Conservation (phyloP, 257 asterid genomes). For the Capsicum baccatum region DNA sequence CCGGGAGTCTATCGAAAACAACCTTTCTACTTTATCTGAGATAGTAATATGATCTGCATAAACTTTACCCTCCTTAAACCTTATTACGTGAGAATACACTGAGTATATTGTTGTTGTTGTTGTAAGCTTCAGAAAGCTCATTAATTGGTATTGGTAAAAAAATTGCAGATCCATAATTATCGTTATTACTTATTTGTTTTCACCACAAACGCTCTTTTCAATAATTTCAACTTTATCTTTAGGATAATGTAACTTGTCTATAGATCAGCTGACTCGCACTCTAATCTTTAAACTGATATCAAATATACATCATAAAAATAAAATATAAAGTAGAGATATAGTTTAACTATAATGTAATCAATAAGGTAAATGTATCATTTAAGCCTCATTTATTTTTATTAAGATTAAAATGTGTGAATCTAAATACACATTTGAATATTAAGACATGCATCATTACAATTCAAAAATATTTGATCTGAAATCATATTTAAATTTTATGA, state of each 20-base stretch:
- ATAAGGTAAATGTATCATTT: not conserved
- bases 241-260: no score
- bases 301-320: not conserved
- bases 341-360: not conserved
- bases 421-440: not conserved
- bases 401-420: fast-evolving
- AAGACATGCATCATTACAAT: fast-evolving
- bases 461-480: not conserved
- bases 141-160: no score
- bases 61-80: no score
- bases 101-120: no score
- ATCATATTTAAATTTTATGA: no score
- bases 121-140: no score
- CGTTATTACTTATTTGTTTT: not conserved
- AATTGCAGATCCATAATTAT: not conserved
- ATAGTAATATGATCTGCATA: no score
- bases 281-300: not conserved
- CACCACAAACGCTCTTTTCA: not conserved
- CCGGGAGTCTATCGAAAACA: no score
- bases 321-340: not conserved
- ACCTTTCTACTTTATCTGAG: no score
- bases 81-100: no score
- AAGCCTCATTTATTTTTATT: not conserved
- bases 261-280: not conserved
- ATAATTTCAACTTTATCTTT: not conserved